Percentiles rank a stretch among this genome's conserved stretches.
These are phyloP conservation scores for Blastomyces gilchristii DNA, from an alignment of 2,329 filamentous ascomycete species.

Conservation along the genomic window DNA sequence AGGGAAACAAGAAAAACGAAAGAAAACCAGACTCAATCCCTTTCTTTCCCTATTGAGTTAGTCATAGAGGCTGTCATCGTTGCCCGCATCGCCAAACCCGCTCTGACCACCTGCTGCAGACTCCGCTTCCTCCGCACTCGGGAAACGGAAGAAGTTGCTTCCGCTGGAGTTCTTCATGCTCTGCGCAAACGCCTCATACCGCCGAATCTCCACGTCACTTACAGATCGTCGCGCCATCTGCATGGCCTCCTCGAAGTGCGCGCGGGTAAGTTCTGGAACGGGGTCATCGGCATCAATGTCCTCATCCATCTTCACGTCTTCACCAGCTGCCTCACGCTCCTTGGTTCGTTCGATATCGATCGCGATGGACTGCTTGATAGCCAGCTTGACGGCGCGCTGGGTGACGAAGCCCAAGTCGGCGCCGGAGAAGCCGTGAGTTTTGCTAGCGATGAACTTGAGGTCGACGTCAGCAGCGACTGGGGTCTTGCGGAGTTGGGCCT, in stretches of 20 bases:
- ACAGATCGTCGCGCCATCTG: conserved; percentile 86
- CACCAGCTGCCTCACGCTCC: conserved; percentile 74
- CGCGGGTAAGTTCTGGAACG: conserved; percentile 88
- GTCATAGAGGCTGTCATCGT: conserved; percentile 95
- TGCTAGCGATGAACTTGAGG: conserved; percentile 81
- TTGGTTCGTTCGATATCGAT: conserved; percentile 82
- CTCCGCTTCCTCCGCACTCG: conserved; percentile 48
- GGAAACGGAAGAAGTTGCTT: conserved; percentile 98
- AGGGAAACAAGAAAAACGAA: neutral
- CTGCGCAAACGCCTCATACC: conserved; percentile 96
- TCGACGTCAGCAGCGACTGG: conserved; percentile 82
- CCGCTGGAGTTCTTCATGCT: conserved; percentile 98
- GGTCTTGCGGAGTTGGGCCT: conserved; percentile 96
- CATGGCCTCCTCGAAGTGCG: conserved; percentile 99
- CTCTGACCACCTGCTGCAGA: conserved; percentile 38
- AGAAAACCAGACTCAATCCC: neutral
- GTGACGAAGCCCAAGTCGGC: conserved; percentile 98
- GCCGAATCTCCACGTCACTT: conserved; percentile 90
- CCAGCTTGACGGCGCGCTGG: conserved; percentile 96
- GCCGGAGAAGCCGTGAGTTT: conserved; percentile 98
- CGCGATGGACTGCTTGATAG: conserved; percentile 93
- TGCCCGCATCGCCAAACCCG: conserved; percentile 72
- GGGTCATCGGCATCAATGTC: conserved; percentile 66
- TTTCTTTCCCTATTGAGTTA: conserved; percentile 6
- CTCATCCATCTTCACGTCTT: conserved; percentile 67